Evolutionary conservation across 257 asterid genomes (phyloP).

Genomic region (Plantago major): DNA sequence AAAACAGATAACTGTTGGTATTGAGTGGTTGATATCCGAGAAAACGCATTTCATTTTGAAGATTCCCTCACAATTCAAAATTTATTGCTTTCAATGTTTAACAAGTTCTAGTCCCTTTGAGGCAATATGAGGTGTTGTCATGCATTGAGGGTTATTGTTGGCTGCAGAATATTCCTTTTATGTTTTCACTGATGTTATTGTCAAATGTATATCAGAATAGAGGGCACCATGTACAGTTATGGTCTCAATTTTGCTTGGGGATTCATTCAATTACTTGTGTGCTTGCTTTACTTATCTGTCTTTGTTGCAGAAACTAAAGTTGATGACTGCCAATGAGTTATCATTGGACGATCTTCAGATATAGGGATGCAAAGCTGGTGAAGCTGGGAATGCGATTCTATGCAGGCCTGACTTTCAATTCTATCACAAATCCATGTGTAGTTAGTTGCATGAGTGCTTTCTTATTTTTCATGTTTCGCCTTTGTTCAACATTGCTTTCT

Average conservation of each 20-base stretch:
- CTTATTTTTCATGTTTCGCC: slow-evolving; percentile 14
- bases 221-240: too few species aligned
- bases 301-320: slow-evolving; percentile 75
- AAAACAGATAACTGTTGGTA: slow-evolving; percentile 7
- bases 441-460: slow-evolving; percentile 8
- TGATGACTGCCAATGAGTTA: slow-evolving; percentile 61
- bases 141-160: too few species aligned
- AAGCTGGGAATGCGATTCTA: slow-evolving; percentile 30
- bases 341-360: slow-evolving; percentile 89
- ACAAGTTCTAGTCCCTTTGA: too few species aligned
- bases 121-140: too few species aligned
- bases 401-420: slow-evolving; percentile 23
- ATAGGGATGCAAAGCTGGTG: slow-evolving; percentile 33
- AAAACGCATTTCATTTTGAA: background rate
- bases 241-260: too few species aligned
- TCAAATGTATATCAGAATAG: too few species aligned
- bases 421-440: slow-evolving; percentile 26
- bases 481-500: slow-evolving; percentile 12
- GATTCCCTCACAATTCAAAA: background rate
- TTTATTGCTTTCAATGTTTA: background rate
- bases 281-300: slow-evolving; percentile 3
- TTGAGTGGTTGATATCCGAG: background rate
- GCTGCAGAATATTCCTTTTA: too few species aligned
- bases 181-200: too few species aligned
- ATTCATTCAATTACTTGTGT: background rate